phyloP scores from a whole-genome alignment of 257 asterid species.

The Primulina eburnea region DNA sequence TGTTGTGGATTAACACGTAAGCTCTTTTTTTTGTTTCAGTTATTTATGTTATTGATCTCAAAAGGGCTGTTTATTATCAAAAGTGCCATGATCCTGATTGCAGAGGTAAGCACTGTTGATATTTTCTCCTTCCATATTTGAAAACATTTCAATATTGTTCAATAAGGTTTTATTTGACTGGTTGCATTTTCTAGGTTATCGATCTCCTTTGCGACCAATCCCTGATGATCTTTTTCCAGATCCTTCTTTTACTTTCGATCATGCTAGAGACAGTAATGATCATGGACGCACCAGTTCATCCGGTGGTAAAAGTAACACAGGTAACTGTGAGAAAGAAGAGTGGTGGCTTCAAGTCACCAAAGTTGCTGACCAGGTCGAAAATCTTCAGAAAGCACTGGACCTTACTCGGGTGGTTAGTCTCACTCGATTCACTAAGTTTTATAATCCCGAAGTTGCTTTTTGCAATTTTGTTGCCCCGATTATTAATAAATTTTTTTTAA shows the following conservation, averaged over 20 bases:
- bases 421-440: conserved; percentile 17
- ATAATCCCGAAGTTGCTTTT: not conserved
- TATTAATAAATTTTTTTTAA: not conserved
- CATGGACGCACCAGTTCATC: conserved; percentile 24
- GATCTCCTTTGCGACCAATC: conserved; percentile 75
- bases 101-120: conserved; percentile 49
- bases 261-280: conserved; percentile 31
- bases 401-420: conserved; percentile 52
- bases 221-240: conserved; percentile 61
- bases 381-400: conserved; percentile 54
- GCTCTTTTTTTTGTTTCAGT: conserved; percentile 41
- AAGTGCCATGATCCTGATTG: conserved; percentile 98
- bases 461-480: not conserved
- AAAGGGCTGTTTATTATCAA: conserved; percentile 80
- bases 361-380: conserved; percentile 73
- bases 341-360: conserved; percentile 90
- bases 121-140: not conserved
- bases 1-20: conserved; percentile 15
- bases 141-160: conserved; percentile 10
- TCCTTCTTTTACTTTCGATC: conserved; percentile 29
- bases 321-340: conserved; percentile 59
- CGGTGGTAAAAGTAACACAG: conserved; percentile 36
- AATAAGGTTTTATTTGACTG: conserved; percentile 17
- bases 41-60: conserved; percentile 78
- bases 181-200: conserved; percentile 53